Evolutionary conservation across 1,284 basidiomycete species (phyloP).

Genomic region (Ustilago loliicola): DNA sequence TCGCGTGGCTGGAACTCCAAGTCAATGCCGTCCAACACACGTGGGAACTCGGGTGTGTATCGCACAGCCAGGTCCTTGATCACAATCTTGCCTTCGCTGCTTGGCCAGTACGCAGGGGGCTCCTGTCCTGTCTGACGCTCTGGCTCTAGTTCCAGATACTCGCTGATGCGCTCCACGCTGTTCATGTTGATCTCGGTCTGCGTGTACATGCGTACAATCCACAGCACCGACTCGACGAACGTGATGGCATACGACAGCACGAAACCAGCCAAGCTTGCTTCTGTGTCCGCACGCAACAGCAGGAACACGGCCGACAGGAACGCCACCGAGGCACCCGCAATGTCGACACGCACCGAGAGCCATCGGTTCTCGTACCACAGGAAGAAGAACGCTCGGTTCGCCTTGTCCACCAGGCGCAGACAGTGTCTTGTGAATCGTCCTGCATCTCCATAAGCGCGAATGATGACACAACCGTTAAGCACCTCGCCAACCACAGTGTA

Average conservation of each 20-base stretch:
- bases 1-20: conserved; percentile 67
- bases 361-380: conserved; percentile 75
- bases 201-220: conserved; percentile 67
- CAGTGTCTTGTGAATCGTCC: conserved; percentile 77
- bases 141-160: conserved; percentile 64
- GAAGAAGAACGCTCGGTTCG: conserved; percentile 70
- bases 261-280: conserved; percentile 68
- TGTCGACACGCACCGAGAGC: conserved; percentile 69
- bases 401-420: conserved; percentile 72
- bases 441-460: conserved; percentile 89
- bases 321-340: conserved; percentile 64
- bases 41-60: conserved; percentile 69
- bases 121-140: conserved; percentile 59
- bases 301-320: conserved; percentile 72
- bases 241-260: conserved; percentile 66
- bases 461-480: conserved; percentile 82
- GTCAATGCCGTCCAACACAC: conserved; percentile 63
- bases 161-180: conserved; percentile 69
- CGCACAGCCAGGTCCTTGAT: conserved; percentile 67
- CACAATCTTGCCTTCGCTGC: conserved; percentile 62
- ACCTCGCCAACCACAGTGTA: conserved; percentile 75
- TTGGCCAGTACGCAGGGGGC: conserved; percentile 70
- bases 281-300: conserved; percentile 72
- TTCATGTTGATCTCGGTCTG: conserved; percentile 71
- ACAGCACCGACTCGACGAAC: conserved; percentile 77